These are phyloP conservation scores for Vitis amurensis DNA, from an alignment of 164 flowering plant genomes.

Conservation along the genomic window DNA sequence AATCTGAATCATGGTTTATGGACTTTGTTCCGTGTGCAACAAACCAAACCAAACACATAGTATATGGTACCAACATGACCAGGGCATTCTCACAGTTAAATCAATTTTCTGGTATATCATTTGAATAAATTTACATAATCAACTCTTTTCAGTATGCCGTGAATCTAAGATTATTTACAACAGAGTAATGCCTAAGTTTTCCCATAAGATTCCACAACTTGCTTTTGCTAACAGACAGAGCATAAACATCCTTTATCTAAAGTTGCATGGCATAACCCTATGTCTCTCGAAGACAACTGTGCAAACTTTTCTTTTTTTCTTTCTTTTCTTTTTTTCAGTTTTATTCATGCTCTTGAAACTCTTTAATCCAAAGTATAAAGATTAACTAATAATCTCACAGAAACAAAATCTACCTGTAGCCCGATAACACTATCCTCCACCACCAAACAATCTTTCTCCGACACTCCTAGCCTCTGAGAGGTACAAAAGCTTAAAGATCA, in stretches of 20 bases:
- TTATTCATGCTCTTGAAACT: too few species aligned
- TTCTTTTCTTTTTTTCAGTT: too few species aligned
- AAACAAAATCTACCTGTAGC: constrained; percentile 57
- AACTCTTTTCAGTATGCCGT: too few species aligned
- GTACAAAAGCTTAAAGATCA: neutral
- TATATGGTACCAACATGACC: neutral
- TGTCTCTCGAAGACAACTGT: too few species aligned
- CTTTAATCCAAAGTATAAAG: too few species aligned
- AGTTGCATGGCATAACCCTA: too few species aligned
- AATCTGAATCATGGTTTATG: neutral
- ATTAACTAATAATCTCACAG: neutral
- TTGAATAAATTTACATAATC: neutral
- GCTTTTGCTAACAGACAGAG: too few species aligned
- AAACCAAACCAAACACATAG: neutral
- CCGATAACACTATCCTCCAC: constrained; percentile 96
- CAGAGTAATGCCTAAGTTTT: too few species aligned
- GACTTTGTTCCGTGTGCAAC: neutral
- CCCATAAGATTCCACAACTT: too few species aligned
- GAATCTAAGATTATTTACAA: too few species aligned
- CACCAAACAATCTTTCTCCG: constrained; percentile 71
- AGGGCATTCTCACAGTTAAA: neutral
- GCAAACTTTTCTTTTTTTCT: too few species aligned
- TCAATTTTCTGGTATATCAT: neutral
- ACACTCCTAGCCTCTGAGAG: constrained; percentile 70
- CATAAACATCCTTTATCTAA: too few species aligned